Base-by-base conservation (phyloP, 2,329 filamentous ascomycete species). In the Geosmithia flava region DNA sequence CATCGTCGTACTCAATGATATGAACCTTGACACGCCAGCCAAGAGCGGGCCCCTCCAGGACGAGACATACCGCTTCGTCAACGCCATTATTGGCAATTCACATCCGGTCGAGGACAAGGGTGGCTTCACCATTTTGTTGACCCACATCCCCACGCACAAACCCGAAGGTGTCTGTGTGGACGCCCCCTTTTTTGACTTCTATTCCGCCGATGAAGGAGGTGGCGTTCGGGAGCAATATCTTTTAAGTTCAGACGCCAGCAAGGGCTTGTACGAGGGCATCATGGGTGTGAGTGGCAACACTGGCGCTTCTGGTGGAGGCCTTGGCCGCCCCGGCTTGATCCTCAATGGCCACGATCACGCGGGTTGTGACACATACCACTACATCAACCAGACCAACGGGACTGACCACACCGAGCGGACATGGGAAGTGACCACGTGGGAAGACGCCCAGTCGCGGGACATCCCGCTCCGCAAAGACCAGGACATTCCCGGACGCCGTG, bases 271-370 rank as follows among this genome's bases (percentile, higher is more conserved):
- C 1, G 82, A 94, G 62, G 87, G 88, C 1, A 76, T 97, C 2
- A 90, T 87, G 54, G 88, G 88, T 11, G 80, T 93, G 65, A 86
- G 72, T 57, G 78, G 76, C 6, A 75, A 86, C 52, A 56, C 68
- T 1, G 63, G 68, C 29, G 83, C 78, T 0, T 69, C 78, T 1
- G 80, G 71, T 0, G 60, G 65, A 11, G 88, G 88, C 1, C 67
- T 68, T 47, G 87, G 88, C 1, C 73, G 87, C 16, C 75, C 71
- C 8, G 90, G 91, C 1, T 68, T 97, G 6, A 81, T 98, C 23
- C 67, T 98, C 40, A 96, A 90, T 45, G 93, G 93, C 0, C 93
- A 98, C 61, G 93, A 98, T 59, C 93, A 98, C 62, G 87, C 86
- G 55, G 93, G 93, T 7, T 98, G 93, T 61, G 89, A 97, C 63